Evolutionary conservation across 2,329 filamentous ascomycete genomes (phyloP).

Genomic region (Aspergillus fischeri): DNA sequence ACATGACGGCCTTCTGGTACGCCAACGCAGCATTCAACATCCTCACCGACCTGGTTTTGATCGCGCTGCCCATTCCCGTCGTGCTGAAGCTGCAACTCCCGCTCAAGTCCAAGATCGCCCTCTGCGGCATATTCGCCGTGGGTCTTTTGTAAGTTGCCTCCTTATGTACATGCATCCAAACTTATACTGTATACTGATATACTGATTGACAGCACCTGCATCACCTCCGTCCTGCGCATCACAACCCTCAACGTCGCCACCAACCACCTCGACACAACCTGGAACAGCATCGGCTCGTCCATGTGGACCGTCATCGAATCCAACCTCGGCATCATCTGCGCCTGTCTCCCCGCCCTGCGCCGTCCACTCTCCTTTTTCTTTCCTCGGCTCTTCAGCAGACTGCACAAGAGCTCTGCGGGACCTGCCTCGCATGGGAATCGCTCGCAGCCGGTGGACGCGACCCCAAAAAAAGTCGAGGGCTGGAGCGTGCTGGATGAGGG

Average conservation of each 20-base stretch:
- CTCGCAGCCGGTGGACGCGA: neutral
- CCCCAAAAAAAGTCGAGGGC: neutral
- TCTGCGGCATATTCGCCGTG: constrained; percentile 30
- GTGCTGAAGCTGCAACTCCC: constrained; percentile 30
- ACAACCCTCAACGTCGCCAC: constrained; percentile 15
- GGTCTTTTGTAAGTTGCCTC: constrained; percentile 29
- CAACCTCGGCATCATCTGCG: constrained; percentile 35
- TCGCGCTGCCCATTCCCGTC: constrained; percentile 31
- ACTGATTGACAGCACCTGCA: constrained; percentile 9
- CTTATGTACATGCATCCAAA: neutral
- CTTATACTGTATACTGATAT: neutral
- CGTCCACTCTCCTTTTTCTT: constrained; percentile 17
- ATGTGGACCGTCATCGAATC: constrained; percentile 38
- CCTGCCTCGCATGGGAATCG: neutral
- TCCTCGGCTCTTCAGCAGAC: constrained; percentile 4
- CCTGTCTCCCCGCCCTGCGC: constrained; percentile 34
- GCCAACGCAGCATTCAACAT: constrained; percentile 44
- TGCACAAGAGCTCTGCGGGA: neutral
- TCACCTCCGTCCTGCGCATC: constrained; percentile 15
- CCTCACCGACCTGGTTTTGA: constrained; percentile 33
- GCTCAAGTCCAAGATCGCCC: constrained; percentile 47
- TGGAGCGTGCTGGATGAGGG: constrained; percentile 1
- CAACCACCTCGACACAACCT: constrained; percentile 18
- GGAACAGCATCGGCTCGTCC: constrained; percentile 28
- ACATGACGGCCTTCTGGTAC: constrained; percentile 47